A percentile compares a stretch with the other conserved stretches of the same genome.
Evolutionary conservation across 805 yeast genomes (phyloP).

Genomic region (Isabelozyma rhagii): DNA sequence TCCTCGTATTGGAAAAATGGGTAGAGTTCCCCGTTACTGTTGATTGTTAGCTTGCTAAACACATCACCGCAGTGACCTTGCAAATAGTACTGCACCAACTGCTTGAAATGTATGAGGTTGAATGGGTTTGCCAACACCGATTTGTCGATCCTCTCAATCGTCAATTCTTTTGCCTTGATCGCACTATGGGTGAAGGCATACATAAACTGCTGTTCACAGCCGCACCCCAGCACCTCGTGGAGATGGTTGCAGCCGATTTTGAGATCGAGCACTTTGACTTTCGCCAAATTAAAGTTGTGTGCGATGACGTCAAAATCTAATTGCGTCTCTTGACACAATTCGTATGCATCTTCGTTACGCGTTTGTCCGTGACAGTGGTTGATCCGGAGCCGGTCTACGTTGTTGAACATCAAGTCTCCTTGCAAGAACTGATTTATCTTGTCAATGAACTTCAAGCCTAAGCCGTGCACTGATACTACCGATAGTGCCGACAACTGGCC

Average conservation of each 20-base stretch:
- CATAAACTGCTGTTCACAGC: neutral
- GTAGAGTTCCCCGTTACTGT: conserved; percentile 5
- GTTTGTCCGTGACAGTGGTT: conserved; percentile 10
- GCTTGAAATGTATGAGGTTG: neutral
- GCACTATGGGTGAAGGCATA: neutral
- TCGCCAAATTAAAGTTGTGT: conserved; percentile 1
- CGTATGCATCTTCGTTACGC: conserved; percentile 3
- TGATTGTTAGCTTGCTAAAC: conserved; percentile 1
- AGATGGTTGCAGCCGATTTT: conserved; percentile 9
- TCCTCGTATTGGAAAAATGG: conserved; percentile 4
- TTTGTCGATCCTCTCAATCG: neutral
- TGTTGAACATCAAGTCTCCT: conserved; percentile 1
- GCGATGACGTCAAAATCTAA: conserved; percentile 4
- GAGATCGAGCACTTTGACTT: conserved; percentile 1
- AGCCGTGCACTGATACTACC: conserved; percentile 7
- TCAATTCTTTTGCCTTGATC: neutral
- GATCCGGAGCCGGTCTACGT: conserved; percentile 2
- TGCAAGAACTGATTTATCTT: neutral
- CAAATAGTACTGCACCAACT: conserved; percentile 5
- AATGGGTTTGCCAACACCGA: neutral
- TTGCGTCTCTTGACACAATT: conserved; percentile 1
- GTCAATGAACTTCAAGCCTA: conserved; percentile 5
- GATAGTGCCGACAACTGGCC: conserved; percentile 1
- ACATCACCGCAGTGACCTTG: neutral
- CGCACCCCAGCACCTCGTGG: neutral